These are phyloP conservation scores for Camillea tinctor DNA, from an alignment of 2,329 filamentous ascomycete species.

Conservation along the genomic window DNA sequence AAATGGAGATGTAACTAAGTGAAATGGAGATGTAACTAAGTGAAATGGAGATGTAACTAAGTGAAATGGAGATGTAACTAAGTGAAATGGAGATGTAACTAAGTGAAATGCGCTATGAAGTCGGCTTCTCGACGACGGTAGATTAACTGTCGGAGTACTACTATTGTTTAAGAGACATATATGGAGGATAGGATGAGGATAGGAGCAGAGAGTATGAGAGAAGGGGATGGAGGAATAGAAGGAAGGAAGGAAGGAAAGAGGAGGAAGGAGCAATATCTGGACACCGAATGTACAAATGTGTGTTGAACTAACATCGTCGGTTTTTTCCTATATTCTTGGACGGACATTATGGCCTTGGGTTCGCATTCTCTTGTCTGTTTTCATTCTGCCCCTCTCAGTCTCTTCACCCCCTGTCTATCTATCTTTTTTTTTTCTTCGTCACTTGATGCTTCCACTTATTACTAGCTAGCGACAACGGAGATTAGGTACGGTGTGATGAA, in stretches of 20 bases:
- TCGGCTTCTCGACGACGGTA: constrained; percentile 13
- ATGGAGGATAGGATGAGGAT: constrained; percentile 12
- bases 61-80: constrained; percentile 14
- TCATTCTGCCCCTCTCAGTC: constrained; percentile 3
- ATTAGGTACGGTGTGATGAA: constrained; percentile 21
- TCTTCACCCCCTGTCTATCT: neutral
- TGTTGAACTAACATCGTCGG: constrained; percentile 18
- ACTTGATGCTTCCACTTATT: constrained; percentile 3
- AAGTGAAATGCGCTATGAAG: constrained; percentile 11
- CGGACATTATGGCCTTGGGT: constrained; percentile 22
- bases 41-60: constrained; percentile 8
- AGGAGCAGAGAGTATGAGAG: constrained; percentile 8
- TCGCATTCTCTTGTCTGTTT: constrained; percentile 24
- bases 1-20: constrained; percentile 8
- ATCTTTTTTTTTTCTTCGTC: constrained; percentile 2
- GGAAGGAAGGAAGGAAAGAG: constrained; percentile 10
- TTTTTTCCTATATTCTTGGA: constrained; percentile 24
- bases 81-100: constrained; percentile 8
- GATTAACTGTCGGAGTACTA: constrained; percentile 12
- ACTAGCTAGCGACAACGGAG: constrained; percentile 17
- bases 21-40: constrained; percentile 7
- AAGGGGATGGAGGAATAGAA: constrained; percentile 15
- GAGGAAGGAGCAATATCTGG: neutral
- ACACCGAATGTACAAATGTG: constrained; percentile 10
- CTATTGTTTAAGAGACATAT: constrained; percentile 12